Base-by-base conservation (phyloP, 768 basidiomycete species). In the Chalciporus pseudorubinellus region DNA sequence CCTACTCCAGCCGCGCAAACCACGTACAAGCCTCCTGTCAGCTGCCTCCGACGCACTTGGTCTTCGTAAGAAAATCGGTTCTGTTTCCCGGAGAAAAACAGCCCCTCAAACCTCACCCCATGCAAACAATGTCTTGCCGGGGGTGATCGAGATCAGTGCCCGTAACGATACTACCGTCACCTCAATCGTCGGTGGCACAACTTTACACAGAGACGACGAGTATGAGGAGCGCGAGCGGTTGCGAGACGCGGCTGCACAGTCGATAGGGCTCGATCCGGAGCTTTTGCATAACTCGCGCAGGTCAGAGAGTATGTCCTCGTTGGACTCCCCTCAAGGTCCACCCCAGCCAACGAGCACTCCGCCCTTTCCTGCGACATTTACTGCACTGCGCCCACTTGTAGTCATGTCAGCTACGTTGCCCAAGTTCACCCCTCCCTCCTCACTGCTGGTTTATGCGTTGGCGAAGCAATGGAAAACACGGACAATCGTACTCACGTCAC, bases 171-270 rank as follows among this genome's bases (percentile, higher is more conserved):
- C 56, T 1, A 52, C 53, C 1, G 21, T 61, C 46, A 55, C 63
- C 21, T 43, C 66, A 5, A 44, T 52, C 0, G 3, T 59, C 3
- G 41, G 69, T 41, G 71, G 74, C 4, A 38, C 61, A 18, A 48
- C 44, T 8, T 24, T 62, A 3, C 58, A 62, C 46, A 55, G 13
- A 42, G 82, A 87, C 56, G 78, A 74, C 40, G 89, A 91, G 59
- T 75, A 79, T 43, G 83, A 85, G 61, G 89, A 91, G 59, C 80
- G 89, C 10, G 80, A 86, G 55, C 80, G 87, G n/a, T 70, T 92
- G 28, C 74, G 87, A 28, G 84, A 86, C 48, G 82, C 79, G 34
- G 89, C 89, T 16, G 89, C 89, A 0, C 83, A 88, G 60, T 80
- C 85, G 12, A 83, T 92, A 42, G 89, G 89, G 6, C 72, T 90